phyloP scores from a whole-genome alignment of 2,329 filamentous ascomycete genomes.

The Colletotrichum brevisporum region DNA sequence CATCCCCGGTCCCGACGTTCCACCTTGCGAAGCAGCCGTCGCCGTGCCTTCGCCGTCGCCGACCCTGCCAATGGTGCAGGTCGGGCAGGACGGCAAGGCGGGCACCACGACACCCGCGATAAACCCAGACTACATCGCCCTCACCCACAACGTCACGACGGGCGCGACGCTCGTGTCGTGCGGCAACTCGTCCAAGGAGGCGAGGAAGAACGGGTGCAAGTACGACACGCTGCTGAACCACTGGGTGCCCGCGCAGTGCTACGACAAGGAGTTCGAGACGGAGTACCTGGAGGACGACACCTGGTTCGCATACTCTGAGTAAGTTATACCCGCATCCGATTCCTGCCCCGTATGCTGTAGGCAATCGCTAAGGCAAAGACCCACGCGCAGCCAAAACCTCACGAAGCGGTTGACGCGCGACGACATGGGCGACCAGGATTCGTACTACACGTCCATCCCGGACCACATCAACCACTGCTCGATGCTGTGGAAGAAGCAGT shows the following conservation, averaged over 20 bases:
- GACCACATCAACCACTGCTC: constrained; percentile 48
- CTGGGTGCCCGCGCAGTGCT: constrained; percentile 45
- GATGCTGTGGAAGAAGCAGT: constrained; percentile 47
- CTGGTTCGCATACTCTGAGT: constrained; percentile 43
- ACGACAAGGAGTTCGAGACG: constrained; percentile 44
- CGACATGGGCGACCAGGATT: constrained; percentile 42
- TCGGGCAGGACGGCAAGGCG: constrained; percentile 13
- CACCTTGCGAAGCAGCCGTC: not conserved
- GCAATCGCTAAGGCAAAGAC: not conserved
- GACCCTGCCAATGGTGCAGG: constrained; percentile 10
- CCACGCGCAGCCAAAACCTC: constrained; percentile 38
- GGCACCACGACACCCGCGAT: not conserved
- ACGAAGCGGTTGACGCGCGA: constrained; percentile 41
- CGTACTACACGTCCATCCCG: constrained; percentile 43
- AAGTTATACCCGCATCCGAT: not conserved
- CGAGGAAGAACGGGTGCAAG: constrained; percentile 40
- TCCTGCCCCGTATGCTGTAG: too few relatives aligned
- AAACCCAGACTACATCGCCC: not conserved
- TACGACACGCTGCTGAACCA: constrained; percentile 47
- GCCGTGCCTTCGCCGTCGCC: not conserved
- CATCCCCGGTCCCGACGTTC: not conserved
- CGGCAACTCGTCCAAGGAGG: constrained; percentile 42
- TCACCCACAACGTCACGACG: constrained; percentile 43
- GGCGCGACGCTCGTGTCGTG: constrained; percentile 41
- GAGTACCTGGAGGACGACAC: constrained; percentile 46